Conservation (phyloP, 2,329 filamentous ascomycete genomes). For the Ilyonectria robusta region DNA sequence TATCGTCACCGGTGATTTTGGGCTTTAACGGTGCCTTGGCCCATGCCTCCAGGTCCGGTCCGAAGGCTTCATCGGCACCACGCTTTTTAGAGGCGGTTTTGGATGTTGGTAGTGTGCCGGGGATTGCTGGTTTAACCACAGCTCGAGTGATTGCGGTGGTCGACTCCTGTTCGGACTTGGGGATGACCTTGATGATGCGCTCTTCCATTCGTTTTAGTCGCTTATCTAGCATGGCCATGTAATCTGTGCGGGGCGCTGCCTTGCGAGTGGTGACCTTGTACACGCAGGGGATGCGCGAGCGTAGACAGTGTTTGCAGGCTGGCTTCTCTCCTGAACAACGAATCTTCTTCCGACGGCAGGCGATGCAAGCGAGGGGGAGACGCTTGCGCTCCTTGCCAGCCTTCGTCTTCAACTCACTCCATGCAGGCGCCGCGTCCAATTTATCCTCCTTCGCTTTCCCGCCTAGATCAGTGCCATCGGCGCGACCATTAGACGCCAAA, state of each 20-base stretch:
- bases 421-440: slow-evolving; percentile 72
- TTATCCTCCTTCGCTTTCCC: slow-evolving; percentile 71
- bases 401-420: slow-evolving; percentile 90
- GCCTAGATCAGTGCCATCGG: slow-evolving; percentile 68
- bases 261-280: slow-evolving; percentile 98
- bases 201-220: slow-evolving; percentile 97
- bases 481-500: slow-evolving; percentile 60
- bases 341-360: slow-evolving; percentile 97
- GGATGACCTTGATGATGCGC: slow-evolving; percentile 94
- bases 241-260: slow-evolving; percentile 93
- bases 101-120: slow-evolving; percentile 63
- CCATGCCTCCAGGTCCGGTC: slow-evolving; percentile 86
- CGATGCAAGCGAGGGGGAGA: slow-evolving; percentile 93
- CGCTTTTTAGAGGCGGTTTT: slow-evolving; percentile 80
- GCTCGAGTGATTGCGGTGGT: slow-evolving; percentile 80
- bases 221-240: slow-evolving; percentile 99
- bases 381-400: slow-evolving; percentile 97
- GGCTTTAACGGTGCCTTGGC: slow-evolving; percentile 71
- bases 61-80: slow-evolving; percentile 89
- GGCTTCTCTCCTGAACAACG: slow-evolving; percentile 98
- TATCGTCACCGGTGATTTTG: slow-evolving; percentile 59
- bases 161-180: slow-evolving; percentile 84
- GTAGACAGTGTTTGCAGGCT: slow-evolving; percentile 94
- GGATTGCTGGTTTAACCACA: slow-evolving; percentile 83
- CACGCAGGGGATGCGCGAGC: slow-evolving; percentile 93